A percentile compares a stretch with the other conserved stretches of the same genome.
Evolutionary conservation across 495 filamentous ascomycete species (phyloP).

Genomic region (Pseudevernia furfuracea): DNA sequence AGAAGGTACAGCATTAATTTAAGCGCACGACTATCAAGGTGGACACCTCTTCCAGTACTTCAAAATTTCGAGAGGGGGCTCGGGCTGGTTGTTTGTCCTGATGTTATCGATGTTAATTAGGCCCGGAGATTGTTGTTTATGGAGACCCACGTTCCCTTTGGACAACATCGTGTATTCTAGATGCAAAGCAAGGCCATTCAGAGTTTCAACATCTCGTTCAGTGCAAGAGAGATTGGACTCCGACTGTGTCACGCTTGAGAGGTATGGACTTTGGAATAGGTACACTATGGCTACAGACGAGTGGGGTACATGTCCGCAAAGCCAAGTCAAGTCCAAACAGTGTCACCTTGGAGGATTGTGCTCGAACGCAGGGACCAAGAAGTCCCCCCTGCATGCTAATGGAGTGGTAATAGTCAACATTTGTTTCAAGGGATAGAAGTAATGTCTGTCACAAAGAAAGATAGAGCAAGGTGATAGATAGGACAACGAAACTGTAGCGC

Average conservation of each 20-base stretch:
- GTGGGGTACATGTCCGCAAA: not conserved
- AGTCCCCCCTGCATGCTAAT: not conserved
- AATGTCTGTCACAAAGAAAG: not conserved
- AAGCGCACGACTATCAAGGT: not conserved
- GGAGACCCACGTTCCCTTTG: not conserved
- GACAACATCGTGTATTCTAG: not conserved
- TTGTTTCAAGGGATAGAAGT: not conserved
- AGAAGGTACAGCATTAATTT: not conserved
- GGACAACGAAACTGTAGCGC: not conserved
- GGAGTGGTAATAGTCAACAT: not conserved
- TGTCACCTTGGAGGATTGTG: not conserved
- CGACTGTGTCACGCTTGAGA: not conserved
- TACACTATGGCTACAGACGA: not conserved
- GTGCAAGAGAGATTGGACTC: not conserved
- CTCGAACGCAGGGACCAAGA: not conserved
- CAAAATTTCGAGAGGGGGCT: not conserved
- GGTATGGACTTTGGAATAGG: not conserved
- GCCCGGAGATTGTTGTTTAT: not conserved
- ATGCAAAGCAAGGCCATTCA: not conserved
- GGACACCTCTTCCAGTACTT: not conserved
- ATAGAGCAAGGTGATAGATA: not conserved
- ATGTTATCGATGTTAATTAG: not conserved
- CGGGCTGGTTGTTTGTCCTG: not conserved
- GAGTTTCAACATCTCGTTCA: not conserved
- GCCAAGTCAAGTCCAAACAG: not conserved